Evolutionary conservation across 768 basidiomycete genomes (phyloP).

Genomic region (Russula sp.): DNA sequence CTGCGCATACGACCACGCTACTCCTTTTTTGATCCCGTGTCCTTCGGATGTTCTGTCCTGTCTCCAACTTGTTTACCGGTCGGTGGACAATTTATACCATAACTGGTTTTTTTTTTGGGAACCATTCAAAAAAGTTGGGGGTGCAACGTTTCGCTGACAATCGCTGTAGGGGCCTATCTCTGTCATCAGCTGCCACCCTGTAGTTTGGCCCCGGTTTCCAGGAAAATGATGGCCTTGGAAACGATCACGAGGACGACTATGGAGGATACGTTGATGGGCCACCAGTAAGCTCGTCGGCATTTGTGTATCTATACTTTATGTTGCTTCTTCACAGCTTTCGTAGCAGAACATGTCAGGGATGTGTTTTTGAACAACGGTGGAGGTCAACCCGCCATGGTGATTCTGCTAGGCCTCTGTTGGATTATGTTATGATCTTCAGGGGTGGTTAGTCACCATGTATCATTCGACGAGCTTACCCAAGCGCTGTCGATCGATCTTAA

Average conservation of each 20-base stretch:
- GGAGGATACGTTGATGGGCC: neutral
- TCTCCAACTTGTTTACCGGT: neutral
- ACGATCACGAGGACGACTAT: neutral
- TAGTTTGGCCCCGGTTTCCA: neutral
- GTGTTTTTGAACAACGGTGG: neutral
- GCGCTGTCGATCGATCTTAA: neutral
- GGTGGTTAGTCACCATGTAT: neutral
- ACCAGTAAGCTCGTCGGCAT: neutral
- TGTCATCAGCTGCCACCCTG: neutral
- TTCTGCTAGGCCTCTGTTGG: neutral
- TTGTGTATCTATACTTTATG: neutral
- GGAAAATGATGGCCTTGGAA: neutral
- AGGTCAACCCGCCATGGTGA: neutral
- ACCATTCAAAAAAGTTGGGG: neutral
- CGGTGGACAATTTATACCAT: neutral
- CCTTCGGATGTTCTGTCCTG: neutral
- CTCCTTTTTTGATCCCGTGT: neutral
- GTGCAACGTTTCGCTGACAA: neutral
- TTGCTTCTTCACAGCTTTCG: neutral
- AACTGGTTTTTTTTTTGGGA: neutral
- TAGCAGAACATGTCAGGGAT: too few relatives aligned
- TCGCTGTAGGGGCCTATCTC: neutral
- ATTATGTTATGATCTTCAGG: neutral
- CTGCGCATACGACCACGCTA: neutral
- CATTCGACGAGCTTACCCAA: neutral